Base-by-base conservation (phyloP, 257 asterid genomes). In the Nicotiana otophora region DNA sequence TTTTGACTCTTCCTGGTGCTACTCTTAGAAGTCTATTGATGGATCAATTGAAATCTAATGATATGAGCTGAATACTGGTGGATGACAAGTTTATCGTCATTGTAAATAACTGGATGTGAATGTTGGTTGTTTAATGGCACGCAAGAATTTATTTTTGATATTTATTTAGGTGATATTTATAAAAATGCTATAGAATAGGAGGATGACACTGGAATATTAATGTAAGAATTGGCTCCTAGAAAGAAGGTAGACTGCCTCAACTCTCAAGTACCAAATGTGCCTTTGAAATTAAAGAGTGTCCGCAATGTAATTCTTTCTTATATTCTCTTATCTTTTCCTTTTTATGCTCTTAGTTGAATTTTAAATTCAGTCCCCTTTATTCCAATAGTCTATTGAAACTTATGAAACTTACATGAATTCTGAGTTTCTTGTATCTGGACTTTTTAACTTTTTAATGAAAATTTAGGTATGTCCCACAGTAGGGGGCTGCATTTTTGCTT, bases 191-290 rank as follows among this genome's bases (percentile, higher is more conserved):
- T 20, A 68, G 87, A 33, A 62, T 53, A 19, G 57, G 58, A 26
- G 51, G 83, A 82, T 20, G 78, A 53, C 76, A 77, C 64, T 72
- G 42, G 65, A 1, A 20, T 77, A 68, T 65, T 54, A 63, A 70
- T 74, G 63, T 12, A 77, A 58, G 82, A 77, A 66, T 62, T 78
- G 82, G 77, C 76, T 81, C 62, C 80, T 80, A 78, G 77, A 74
- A 80, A 67, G 80, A 80, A 88, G 89, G 87, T 88, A 86, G 78
- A 55, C 60, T 48, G 76, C 77, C 28, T 63, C 33, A n/a, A 80
- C 42, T 34, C 42, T 34, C 7, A 34, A 34, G 42, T 34, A 58
- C 74, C 60, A 14, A 60, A 19, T 17, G 80, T 82, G 81, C 86
- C 80, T 81, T 51, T 55, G 70, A 53, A 80, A 70, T 80, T 72